These are phyloP conservation scores for Cytospora schulzeri DNA, from an alignment of 2,329 filamentous ascomycete species.

Conservation along the genomic window DNA sequence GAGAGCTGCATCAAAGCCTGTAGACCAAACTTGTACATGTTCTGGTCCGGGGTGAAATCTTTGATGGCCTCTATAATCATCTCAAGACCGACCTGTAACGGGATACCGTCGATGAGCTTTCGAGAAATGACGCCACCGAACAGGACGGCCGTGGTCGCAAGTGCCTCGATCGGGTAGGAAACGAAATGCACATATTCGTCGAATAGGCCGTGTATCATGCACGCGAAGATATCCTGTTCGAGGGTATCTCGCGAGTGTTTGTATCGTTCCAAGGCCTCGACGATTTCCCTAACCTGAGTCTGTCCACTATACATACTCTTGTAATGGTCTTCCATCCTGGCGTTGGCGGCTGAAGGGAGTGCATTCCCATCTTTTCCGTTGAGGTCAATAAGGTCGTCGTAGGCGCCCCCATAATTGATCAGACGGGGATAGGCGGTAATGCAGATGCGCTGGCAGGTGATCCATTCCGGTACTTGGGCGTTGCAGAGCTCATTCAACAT, in stretches of 20 bases:
- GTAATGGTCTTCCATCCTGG: conserved; percentile 95
- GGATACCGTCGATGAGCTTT: conserved; percentile 85
- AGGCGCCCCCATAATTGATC: conserved; percentile 94
- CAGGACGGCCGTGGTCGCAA: conserved; percentile 92
- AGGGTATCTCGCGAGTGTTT: conserved; percentile 82
- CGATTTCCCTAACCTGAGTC: conserved; percentile 81
- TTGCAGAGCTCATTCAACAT: conserved; percentile 72
- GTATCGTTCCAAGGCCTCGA: conserved; percentile 81
- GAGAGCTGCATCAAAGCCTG: conserved; percentile 91
- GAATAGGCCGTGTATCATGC: conserved; percentile 97
- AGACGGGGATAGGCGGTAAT: conserved; percentile 91
- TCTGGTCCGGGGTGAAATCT: conserved; percentile 77
- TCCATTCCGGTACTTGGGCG: conserved; percentile 64
- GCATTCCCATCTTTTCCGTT: conserved; percentile 83
- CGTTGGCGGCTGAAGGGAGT: conserved; percentile 76
- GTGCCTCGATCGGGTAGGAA: conserved; percentile 92
- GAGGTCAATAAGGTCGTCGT: conserved; percentile 85
- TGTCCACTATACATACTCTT: conserved; percentile 97
- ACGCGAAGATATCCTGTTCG: conserved; percentile 94
- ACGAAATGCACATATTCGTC: conserved; percentile 96
- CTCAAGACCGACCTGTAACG: conserved; percentile 88
- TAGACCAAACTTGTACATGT: conserved; percentile 98
- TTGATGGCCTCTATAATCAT: conserved; percentile 98
- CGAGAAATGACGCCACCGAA: conserved; percentile 97
- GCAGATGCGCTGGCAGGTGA: conserved; percentile 80